phyloP scores from a whole-genome alignment of 495 filamentous ascomycete genomes.

The Xeromyces bisporus region DNA sequence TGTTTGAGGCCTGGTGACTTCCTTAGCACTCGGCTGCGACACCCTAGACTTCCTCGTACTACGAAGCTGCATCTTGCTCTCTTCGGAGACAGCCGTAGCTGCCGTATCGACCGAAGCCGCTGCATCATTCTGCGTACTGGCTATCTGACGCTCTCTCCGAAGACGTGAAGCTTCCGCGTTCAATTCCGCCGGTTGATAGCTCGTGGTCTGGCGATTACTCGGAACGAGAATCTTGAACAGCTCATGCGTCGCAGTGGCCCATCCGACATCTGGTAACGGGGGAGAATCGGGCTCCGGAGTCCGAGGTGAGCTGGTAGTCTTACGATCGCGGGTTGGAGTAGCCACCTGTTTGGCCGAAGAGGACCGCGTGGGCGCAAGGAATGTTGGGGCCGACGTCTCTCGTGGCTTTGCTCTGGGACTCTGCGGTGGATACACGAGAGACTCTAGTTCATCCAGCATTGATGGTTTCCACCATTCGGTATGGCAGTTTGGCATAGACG shows the following conservation, averaged over 20 bases:
- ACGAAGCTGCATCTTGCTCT: slow-evolving; percentile 52
- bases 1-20: slow-evolving; percentile 32
- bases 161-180: slow-evolving; percentile 44
- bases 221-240: slow-evolving; percentile 73
- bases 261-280: slow-evolving; percentile 63
- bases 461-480: slow-evolving; percentile 60
- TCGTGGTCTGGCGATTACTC: slow-evolving; percentile 46
- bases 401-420: slow-evolving; percentile 32
- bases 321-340: slow-evolving; percentile 36
- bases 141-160: slow-evolving; percentile 44
- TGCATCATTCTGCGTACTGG: too few relatives aligned
- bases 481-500: slow-evolving; percentile 30
- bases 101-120: slow-evolving; percentile 15
- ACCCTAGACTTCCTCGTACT: slow-evolving; percentile 44
- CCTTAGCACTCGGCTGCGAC: slow-evolving; percentile 23
- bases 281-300: slow-evolving; percentile 23
- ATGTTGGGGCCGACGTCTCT: slow-evolving; percentile 41
- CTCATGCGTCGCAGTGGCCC: slow-evolving; percentile 68
- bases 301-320: slow-evolving; percentile 17
- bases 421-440: slow-evolving; percentile 30
- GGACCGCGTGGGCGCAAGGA: slow-evolving; percentile 58
- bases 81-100: slow-evolving; percentile 22
- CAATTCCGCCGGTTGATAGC: slow-evolving; percentile 60
- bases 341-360: slow-evolving; percentile 63
- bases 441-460: slow-evolving; percentile 49